A percentile compares a stretch with the other conserved stretches of the same genome.
These are phyloP conservation scores for Rhizopogon vesiculosus DNA, from an alignment of 768 basidiomycete species.

Conservation along the genomic window DNA sequence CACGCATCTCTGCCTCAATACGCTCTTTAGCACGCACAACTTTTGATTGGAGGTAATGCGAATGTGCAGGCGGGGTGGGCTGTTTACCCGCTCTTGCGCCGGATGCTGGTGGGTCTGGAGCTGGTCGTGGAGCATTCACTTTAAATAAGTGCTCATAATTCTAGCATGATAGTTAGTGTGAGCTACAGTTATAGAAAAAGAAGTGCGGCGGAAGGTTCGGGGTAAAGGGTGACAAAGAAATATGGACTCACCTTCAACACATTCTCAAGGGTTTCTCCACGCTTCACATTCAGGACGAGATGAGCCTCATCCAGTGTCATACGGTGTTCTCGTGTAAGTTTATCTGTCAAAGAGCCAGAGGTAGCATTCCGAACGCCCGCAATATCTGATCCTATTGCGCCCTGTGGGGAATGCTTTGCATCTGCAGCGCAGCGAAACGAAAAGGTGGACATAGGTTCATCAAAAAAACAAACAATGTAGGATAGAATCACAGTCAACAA, in stretches of 20 bases:
- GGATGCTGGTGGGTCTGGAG: conserved; percentile 41
- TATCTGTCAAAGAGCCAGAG: conserved; percentile 73
- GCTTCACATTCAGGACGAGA: conserved; percentile 85
- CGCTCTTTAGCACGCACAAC: conserved; percentile 93
- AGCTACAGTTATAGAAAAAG: background rate
- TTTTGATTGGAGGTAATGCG: conserved; percentile 95
- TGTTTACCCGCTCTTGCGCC: conserved; percentile 35
- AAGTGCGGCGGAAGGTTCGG: background rate
- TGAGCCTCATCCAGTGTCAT: conserved; percentile 97
- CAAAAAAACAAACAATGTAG: background rate
- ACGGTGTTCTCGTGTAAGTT: conserved; percentile 75
- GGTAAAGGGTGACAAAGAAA: background rate
- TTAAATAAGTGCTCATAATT: conserved; percentile 93
- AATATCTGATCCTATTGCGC: conserved; percentile 59
- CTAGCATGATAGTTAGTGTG: conserved; percentile 35
- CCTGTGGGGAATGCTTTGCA: conserved; percentile 77
- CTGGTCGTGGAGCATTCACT: conserved; percentile 72
- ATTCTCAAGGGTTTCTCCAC: conserved; percentile 61
- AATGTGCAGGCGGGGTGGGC: conserved; percentile 46
- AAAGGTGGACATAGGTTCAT: background rate
- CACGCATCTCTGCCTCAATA: conserved; percentile 79
- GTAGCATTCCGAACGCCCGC: conserved; percentile 73
- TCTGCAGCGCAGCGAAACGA: conserved; percentile 41
- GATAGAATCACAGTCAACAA: background rate
- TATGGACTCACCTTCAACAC: conserved; percentile 59